These are phyloP conservation scores for Alnus glutinosa DNA, from an alignment of 306 rosid species.

Conservation along the genomic window DNA sequence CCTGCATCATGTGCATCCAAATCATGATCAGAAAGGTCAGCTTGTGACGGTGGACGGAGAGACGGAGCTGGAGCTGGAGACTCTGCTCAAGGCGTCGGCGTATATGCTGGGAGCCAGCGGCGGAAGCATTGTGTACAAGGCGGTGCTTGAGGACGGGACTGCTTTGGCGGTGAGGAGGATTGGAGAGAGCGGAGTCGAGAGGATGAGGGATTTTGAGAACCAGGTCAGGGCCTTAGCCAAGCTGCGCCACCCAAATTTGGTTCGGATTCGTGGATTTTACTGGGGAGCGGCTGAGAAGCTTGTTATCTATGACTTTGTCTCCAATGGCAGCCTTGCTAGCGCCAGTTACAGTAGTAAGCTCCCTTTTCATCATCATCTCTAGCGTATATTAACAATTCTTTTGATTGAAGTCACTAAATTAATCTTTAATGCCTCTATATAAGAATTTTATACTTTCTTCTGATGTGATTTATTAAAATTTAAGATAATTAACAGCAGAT, in stretches of 20 bases:
- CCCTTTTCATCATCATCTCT: conserved; percentile 1
- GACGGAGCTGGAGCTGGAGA: conserved; percentile 69
- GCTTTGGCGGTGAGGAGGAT: conserved; percentile 80
- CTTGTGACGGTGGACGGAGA: conserved; percentile 70
- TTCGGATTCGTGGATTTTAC: conserved; percentile 68
- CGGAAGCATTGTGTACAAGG: conserved; percentile 80
- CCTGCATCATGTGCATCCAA: background rate
- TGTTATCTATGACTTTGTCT: conserved; percentile 63
- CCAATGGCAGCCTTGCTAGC: conserved; percentile 69
- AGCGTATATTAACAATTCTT: too few relatives aligned
- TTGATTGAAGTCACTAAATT: too few relatives aligned
- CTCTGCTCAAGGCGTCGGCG: conserved; percentile 79
- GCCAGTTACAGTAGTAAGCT: conserved; percentile 69
- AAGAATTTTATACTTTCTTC: too few relatives aligned
- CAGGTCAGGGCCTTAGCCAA: conserved; percentile 65
- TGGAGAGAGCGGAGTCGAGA: conserved; percentile 61
- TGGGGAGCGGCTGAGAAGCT: conserved; percentile 91
- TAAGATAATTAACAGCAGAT: too few relatives aligned
- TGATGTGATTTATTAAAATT: background rate
- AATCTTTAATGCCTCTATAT: too few relatives aligned
- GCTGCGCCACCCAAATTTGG: conserved; percentile 73
- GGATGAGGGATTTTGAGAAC: conserved; percentile 71
- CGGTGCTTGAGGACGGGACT: conserved; percentile 77
- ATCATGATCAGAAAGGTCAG: conserved; percentile 36
- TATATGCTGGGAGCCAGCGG: conserved; percentile 65